Evolutionary conservation across 805 yeast species (phyloP), one percentile per base, ranked within the genome.

Genomic region (Saccharomyces eubayanus): DNA sequence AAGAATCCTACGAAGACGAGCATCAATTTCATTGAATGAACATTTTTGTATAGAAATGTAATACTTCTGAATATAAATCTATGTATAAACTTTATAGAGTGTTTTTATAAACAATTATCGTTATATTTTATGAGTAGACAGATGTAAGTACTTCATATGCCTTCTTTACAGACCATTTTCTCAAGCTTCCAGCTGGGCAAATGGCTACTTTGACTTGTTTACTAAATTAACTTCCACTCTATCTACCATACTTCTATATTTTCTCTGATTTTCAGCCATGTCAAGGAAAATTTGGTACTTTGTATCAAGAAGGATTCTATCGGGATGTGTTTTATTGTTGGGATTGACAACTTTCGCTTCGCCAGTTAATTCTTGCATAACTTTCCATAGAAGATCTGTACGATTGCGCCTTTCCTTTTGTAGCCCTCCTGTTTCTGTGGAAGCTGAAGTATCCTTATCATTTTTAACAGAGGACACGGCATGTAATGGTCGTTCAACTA

Each of bases 231-330:
- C 30, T 48, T 69, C 73, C 14, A 78, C 74, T 45, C 66, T 69
- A 59, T 83, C 87, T 48, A 92, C 89, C 74, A 80, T 66, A 27
- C 73, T 69, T 68, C 98, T 80, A 72, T 89, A 92, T 62, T 77
- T 81, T 63, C 79, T 84, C 72, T 94, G 98, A 29, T 85, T 79
- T 60, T 75, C 80, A 47, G 95, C 89, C 81, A 89, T 94, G 65
- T 92, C 97, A 53, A 89, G 74, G 78, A 89, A 90, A 47, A 92
- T 81, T 70, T 82, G 79, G 75, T 89, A 94, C 72, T 94, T 94
- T 43, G 85, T 86, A 55, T 79, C 73, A 67, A 94, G 77, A 56
- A 94, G 75, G 60, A 76, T 74, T 62, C 89, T 77, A 69, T 89
- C 96, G 0, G 87, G 82, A 55, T 80, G 79, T 47, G 72, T 71